Conservation (phyloP, 192 early-diverging fungal genomes). For the Coemansia sp. region DNA sequence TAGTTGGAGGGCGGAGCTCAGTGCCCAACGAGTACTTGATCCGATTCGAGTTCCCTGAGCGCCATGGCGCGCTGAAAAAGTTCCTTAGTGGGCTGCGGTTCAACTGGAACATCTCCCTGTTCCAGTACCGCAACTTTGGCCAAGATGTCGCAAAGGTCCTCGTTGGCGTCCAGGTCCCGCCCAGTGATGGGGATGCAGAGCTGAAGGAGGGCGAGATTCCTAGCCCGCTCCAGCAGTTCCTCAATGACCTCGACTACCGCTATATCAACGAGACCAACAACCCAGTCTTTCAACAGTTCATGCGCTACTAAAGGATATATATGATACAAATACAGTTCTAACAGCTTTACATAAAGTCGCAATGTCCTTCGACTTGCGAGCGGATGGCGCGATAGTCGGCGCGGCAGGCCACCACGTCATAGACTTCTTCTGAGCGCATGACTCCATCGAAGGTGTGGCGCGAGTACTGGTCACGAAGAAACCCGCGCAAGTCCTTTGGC, state of each 20-base stretch:
- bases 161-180: slow-evolving; percentile 89
- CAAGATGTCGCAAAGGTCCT: slow-evolving; percentile 92
- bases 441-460: slow-evolving; percentile 51
- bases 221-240: slow-evolving; percentile 65
- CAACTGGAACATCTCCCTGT: slow-evolving; percentile 80
- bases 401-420: slow-evolving; percentile 51
- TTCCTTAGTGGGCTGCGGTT: slow-evolving; percentile 73
- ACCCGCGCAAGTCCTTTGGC: slow-evolving; percentile 42
- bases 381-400: slow-evolving; percentile 52
- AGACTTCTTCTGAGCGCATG: slow-evolving; percentile 54
- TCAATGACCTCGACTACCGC: slow-evolving; percentile 79
- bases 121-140: slow-evolving; percentile 97
- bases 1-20: slow-evolving; percentile 80
- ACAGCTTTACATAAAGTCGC: slow-evolving; percentile 49
- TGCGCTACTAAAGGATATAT: slow-evolving; percentile 35
- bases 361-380: slow-evolving; percentile 50
- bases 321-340: background rate
- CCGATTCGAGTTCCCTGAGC: slow-evolving; percentile 94
- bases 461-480: slow-evolving; percentile 47
- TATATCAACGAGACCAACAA: slow-evolving; percentile 94
- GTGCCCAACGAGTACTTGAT: slow-evolving; percentile 86
- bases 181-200: slow-evolving; percentile 43
- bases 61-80: slow-evolving; percentile 86
- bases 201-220: slow-evolving; percentile 28
- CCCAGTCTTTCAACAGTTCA: slow-evolving; percentile 83